Percentiles rank a stretch among this genome's conserved stretches.
Evolutionary conservation across 2,329 filamentous ascomycete genomes (phyloP).

Genomic region (Trichoderma pleuroti): DNA sequence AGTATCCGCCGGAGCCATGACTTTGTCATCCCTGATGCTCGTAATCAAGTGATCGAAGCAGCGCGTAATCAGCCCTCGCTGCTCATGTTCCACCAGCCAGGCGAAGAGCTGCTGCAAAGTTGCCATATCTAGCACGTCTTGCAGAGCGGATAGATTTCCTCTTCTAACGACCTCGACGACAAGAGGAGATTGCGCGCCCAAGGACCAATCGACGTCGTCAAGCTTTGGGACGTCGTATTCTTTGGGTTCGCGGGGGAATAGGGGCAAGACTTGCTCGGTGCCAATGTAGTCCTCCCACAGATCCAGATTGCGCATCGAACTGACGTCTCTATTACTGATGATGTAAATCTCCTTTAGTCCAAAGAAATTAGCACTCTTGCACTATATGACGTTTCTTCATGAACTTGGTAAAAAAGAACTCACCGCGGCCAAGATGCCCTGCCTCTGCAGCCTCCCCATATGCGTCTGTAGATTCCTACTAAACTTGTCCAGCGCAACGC

Average conservation of each 20-base stretch:
- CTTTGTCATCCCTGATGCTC: neutral
- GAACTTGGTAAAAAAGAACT: constrained; percentile 19
- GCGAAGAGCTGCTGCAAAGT: neutral
- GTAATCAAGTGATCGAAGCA: constrained; percentile 11
- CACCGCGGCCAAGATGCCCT: constrained; percentile 37
- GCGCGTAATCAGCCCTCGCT: neutral
- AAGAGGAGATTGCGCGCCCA: neutral
- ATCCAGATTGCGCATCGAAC: constrained; percentile 36
- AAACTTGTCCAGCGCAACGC: constrained; percentile 39
- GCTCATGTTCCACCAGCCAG: constrained; percentile 12
- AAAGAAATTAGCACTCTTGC: neutral
- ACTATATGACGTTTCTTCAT: neutral
- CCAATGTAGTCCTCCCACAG: constrained; percentile 40
- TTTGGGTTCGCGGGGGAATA: constrained; percentile 34
- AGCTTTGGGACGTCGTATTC: constrained; percentile 33
- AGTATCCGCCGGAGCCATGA: constrained; percentile 9
- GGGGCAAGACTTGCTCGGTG: constrained; percentile 35
- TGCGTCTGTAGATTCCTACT: constrained; percentile 35
- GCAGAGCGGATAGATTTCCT: constrained; percentile 1
- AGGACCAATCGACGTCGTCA: constrained; percentile 22
- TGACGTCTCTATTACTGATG: constrained; percentile 40
- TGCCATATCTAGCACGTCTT: constrained; percentile 7
- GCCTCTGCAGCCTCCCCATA: constrained; percentile 36
- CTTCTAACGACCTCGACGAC: neutral
- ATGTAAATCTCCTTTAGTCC: constrained; percentile 38